Base-by-base conservation (phyloP, 2,329 filamentous ascomycete species). In the Botrytis pseudocinerea region DNA sequence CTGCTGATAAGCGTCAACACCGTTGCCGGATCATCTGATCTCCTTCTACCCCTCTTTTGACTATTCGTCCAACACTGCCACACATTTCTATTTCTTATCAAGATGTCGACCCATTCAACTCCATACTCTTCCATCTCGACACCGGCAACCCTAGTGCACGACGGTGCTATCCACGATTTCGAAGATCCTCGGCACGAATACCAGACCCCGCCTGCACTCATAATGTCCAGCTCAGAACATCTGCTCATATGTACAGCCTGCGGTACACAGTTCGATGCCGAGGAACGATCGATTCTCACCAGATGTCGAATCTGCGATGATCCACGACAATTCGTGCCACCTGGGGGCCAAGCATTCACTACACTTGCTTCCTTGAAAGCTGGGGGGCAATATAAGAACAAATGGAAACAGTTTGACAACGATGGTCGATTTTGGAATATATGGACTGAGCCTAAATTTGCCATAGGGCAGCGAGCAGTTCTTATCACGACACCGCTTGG, bases 291-390 rank as follows among this genome's bases (percentile, higher is more conserved):
- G 20, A 78, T 84, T 42, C 82, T 89, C 61, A 85, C 82, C 71
- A 86, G 84, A 7, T 94, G 92, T 82, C 86, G 87, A 73, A 92
- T 94, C 75, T 94, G 92, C 82, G 91, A 93, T 80, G 91, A 93
- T 80, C 85, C 91, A 0, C 87, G 92, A 7, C 91, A 94, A 81
- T 94, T 87, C 78, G 89, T 92, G 0, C 91, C 91, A 0, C 84
- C 85, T 0, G 81, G 82, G 0, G 91, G 90, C 1, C 92, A 94
- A 82, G 81, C 84, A 35, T 94, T 92, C 83, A 91, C 89, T 0
- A 90, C 87, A 0, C 85, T 93, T 38, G 80, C 82, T 1, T 81
- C 82, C 1, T 78, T 89, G 38, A 82, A 82, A 32, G 61, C 57
- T 4, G 80, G 79, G 8, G 66, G 65, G 4, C 40, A 38, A 28